phyloP scores from a whole-genome alignment of 2,329 filamentous ascomycete species.

The Epichloe amarillans region DNA sequence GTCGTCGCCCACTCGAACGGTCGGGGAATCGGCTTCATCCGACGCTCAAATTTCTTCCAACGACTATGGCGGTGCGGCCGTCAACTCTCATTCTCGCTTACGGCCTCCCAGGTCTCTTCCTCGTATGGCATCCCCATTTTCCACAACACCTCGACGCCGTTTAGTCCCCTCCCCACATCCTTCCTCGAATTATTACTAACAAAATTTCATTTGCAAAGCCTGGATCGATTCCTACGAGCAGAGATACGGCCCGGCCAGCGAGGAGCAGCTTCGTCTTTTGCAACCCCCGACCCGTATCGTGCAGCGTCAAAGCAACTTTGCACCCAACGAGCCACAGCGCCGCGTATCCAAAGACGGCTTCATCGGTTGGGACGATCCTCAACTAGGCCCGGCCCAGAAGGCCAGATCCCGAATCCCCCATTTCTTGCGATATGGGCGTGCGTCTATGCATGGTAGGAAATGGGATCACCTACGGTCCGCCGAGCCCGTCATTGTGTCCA shows the following conservation, averaged over 20 bases:
- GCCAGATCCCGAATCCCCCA: conserved; percentile 25
- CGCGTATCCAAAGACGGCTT: conserved; percentile 37
- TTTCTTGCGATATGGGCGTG: conserved; percentile 34
- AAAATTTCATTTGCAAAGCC: conserved; percentile 33
- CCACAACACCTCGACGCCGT: no score
- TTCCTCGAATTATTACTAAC: neutral
- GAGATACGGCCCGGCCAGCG: conserved; percentile 22
- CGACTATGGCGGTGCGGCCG: conserved; percentile 5
- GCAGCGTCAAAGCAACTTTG: conserved; percentile 28
- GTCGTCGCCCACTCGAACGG: conserved; percentile 7
- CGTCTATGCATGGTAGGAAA: conserved; percentile 33
- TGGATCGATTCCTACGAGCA: conserved; percentile 37
- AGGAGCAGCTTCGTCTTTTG: conserved; percentile 27
- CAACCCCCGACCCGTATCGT: conserved; percentile 25
- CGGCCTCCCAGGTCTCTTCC: conserved; percentile 18
- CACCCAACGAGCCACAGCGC: conserved; percentile 24
- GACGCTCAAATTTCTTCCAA: conserved; percentile 5
- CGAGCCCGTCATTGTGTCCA: conserved; percentile 45
- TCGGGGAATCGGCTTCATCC: conserved; percentile 6
- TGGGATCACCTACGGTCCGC: conserved; percentile 48
- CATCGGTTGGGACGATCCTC: conserved; percentile 27
- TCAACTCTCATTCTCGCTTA: conserved; percentile 9
- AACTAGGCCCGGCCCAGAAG: conserved; percentile 21
- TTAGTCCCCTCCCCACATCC: neutral
- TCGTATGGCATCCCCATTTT: conserved; percentile 9